Evolutionary conservation across 2,329 filamentous ascomycete genomes (phyloP).

Genomic region (Chrysosporium queenslandicum): DNA sequence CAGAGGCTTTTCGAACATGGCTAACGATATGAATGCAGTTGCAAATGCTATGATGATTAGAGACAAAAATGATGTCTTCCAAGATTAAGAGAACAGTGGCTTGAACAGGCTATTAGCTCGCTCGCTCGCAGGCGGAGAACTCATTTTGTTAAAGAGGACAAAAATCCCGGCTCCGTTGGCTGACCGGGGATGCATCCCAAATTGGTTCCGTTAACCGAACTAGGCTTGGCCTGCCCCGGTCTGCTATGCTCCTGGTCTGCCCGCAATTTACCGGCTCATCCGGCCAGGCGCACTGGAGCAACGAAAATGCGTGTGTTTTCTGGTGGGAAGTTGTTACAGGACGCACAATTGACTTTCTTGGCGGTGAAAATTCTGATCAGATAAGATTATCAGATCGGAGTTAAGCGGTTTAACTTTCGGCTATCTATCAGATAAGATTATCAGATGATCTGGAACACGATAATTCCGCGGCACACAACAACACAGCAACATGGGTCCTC

Average conservation of each 20-base stretch:
- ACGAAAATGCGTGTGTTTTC: background rate
- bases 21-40: too few relatives aligned
- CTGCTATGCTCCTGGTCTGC: background rate
- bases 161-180: background rate
- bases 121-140: background rate
- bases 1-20: constrained; percentile 7
- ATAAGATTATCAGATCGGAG: constrained; percentile 11
- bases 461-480: background rate
- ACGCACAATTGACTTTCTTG: background rate
- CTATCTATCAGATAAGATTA: constrained; percentile 9
- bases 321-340: background rate
- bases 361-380: constrained; percentile 10
- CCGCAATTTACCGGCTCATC: background rate
- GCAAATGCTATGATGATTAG: background rate
- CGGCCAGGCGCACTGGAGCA: background rate
- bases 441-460: constrained; percentile 8
- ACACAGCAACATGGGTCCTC: background rate
- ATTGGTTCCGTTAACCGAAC: background rate
- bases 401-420: background rate
- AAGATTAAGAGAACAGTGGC: too few relatives aligned
- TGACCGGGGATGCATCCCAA: background rate
- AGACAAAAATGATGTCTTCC: background rate
- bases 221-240: background rate
- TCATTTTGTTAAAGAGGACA: background rate
- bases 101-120: too few relatives aligned